Evolutionary conservation across 2,329 filamentous ascomycete genomes (phyloP).

Genomic region (Dothideomycetidae sp.): DNA sequence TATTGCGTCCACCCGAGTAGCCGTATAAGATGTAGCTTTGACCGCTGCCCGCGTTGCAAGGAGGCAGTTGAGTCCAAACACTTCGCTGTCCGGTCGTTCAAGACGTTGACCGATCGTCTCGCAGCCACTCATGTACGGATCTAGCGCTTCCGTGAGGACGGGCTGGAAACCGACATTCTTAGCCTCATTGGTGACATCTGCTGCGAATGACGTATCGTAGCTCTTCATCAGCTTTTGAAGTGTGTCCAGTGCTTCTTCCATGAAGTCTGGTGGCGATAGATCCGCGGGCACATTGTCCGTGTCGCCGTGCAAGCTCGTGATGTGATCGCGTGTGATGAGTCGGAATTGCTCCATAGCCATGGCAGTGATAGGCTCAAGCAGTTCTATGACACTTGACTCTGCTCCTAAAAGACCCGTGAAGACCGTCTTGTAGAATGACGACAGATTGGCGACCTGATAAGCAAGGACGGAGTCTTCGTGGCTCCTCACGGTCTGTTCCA

Average conservation of each 20-base stretch:
- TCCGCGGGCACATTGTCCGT: slow-evolving; percentile 57
- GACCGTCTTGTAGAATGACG: slow-evolving; percentile 77
- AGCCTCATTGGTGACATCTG: slow-evolving; percentile 38
- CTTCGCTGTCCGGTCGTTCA: slow-evolving; percentile 40
- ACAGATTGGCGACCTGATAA: slow-evolving; percentile 79
- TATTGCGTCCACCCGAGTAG: slow-evolving; percentile 29
- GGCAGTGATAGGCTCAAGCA: slow-evolving; percentile 53
- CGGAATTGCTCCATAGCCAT: slow-evolving; percentile 75
- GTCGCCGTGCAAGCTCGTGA: slow-evolving; percentile 58
- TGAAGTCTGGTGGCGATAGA: slow-evolving; percentile 63
- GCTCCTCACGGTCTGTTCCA: slow-evolving; percentile 82
- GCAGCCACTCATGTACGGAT: slow-evolving; percentile 71
- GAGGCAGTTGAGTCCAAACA: slow-evolving; percentile 63
- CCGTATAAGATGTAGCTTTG: slow-evolving; percentile 49
- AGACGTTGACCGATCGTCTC: slow-evolving; percentile 52
- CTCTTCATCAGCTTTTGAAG: slow-evolving; percentile 69
- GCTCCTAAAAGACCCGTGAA: slow-evolving; percentile 65
- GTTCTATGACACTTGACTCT: slow-evolving; percentile 54
- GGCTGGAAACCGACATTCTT: slow-evolving; percentile 48
- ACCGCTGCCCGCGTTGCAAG: slow-evolving; percentile 44
- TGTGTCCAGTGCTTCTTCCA: slow-evolving; percentile 65
- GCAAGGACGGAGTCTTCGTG: slow-evolving; percentile 80
- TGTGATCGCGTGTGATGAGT: slow-evolving; percentile 64
- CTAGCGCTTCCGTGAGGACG: slow-evolving; percentile 64
- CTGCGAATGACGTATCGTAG: slow-evolving; percentile 65